These are phyloP conservation scores for Calonectria crousiana DNA, from an alignment of 2,329 filamentous ascomycete genomes.

Conservation along the genomic window DNA sequence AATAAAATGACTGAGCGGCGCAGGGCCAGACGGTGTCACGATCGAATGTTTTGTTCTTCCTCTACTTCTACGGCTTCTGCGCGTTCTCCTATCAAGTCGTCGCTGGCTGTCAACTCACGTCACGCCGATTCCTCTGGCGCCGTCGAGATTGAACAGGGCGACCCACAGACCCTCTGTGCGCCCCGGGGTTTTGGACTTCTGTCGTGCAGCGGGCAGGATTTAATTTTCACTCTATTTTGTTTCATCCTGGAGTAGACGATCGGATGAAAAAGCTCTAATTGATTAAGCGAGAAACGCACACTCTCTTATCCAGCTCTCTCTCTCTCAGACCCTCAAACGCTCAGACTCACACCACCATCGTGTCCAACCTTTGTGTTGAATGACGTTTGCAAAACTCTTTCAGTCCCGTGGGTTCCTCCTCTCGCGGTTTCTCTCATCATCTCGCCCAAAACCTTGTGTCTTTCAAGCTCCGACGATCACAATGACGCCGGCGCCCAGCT, in stretches of 20 bases:
- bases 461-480: conserved; percentile 4
- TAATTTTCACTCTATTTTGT: neutral
- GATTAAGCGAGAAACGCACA: neutral
- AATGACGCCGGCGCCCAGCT: conserved; percentile 26
- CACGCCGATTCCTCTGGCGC: neutral
- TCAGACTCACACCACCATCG: neutral
- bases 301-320: neutral
- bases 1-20: conserved; percentile 7
- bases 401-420: neutral
- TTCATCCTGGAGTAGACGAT: neutral
- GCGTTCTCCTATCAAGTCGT: neutral
- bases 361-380: neutral
- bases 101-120: neutral
- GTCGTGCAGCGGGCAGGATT: neutral
- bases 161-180: conserved; percentile 9
- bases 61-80: neutral
- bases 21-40: neutral
- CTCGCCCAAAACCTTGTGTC: neutral
- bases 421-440: neutral
- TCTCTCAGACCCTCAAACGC: no score
- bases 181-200: neutral
- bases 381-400: neutral
- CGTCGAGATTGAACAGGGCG: neutral
- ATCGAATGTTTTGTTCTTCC: neutral
- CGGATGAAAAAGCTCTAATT: neutral